These are phyloP conservation scores for Leccinellum luteum DNA, from an alignment of 768 basidiomycete genomes.

Conservation along the genomic window DNA sequence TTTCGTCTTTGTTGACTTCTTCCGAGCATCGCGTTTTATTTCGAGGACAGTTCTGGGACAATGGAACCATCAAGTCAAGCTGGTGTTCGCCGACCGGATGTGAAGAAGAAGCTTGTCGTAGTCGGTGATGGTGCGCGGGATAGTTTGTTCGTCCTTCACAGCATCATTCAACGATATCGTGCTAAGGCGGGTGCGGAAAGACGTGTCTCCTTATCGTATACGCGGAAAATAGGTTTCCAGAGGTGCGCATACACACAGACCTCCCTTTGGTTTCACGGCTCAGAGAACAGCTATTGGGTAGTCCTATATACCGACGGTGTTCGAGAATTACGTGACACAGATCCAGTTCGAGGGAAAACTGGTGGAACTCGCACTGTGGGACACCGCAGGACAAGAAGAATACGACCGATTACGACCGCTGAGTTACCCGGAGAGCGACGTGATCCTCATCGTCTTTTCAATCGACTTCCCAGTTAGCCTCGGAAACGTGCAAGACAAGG, in stretches of 20 bases:
- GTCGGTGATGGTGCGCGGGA: slow-evolving; percentile 75
- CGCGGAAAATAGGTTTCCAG: slow-evolving; percentile 93
- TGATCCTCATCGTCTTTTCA: slow-evolving; percentile 92
- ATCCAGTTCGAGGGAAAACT: slow-evolving; percentile 84
- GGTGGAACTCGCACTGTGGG: slow-evolving; percentile 97
- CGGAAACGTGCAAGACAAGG: slow-evolving; percentile 89
- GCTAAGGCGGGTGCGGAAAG: slow-evolving; percentile 81
- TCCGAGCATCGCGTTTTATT: not conserved
- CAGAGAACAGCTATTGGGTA: slow-evolving; percentile 32
- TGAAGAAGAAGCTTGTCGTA: slow-evolving; percentile 86
- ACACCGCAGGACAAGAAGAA: slow-evolving; percentile 96
- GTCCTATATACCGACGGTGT: slow-evolving; percentile 92
- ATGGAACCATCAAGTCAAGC: slow-evolving; percentile 30
- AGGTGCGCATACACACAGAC: slow-evolving; percentile 51
- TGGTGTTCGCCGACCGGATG: slow-evolving; percentile 58
- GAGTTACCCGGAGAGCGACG: slow-evolving; percentile 85
- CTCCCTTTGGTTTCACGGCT: slow-evolving; percentile 11
- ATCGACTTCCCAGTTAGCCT: slow-evolving; percentile 91
- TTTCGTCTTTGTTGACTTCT: not conserved
- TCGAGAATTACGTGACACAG: slow-evolving; percentile 91
- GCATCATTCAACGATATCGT: slow-evolving; percentile 25
- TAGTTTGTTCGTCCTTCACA: slow-evolving; percentile 25
- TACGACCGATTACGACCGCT: slow-evolving; percentile 87
- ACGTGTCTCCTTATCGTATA: slow-evolving; percentile 96
- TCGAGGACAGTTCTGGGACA: not conserved